Evolutionary conservation across 2,329 filamentous ascomycete species (phyloP), one percentile per base, ranked within the genome.

Genomic region (Hymenoscyphus fraxineus): DNA sequence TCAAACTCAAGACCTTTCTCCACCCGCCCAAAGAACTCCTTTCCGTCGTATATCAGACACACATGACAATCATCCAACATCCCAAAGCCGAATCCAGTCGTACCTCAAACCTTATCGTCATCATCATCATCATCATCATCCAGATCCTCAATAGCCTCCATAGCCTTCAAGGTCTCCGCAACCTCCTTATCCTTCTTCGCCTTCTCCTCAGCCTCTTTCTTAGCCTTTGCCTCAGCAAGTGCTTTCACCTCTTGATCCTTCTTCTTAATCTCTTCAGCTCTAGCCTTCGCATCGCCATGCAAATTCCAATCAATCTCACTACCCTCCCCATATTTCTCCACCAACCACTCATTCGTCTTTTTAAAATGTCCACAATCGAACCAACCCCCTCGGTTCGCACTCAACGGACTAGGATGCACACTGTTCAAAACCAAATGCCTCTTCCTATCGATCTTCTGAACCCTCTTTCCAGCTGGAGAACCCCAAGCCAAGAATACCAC

Each of bases 401-500:
- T 96, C 69, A 97, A 77, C n/a, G 95, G 95, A 76, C 92, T 97
- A 0, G 95, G 95, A 78, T 99, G 95, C 59, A 93, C 93, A 72
- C 88, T 90, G 78, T 90, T 88, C 69, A 99, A 81, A 44, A 99
- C 91, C 57, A 92, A 82, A 79, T 99, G 94, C 72, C 84, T 88
- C 68, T 85, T 82, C 60, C 78, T 80, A 73, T 95, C 89, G 61
- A 98, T 83, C 70, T 87, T 89, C 54, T 83, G 79, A 27, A 96
- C 91, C 63, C 93, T 82, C 79, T 92, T 90, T 63, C 88, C 90
- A 0, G 95, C 95, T 1, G 92, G 91, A 6, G 82, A 87, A 16
- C 95, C 95, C 95, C 95, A 99, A 0, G 94, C 94, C 77, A 99
- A 80, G 75, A 97, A 99, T 4, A 97, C 95, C 1, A 99, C 94